Evolutionary conservation across 306 rosid species (phyloP).

Genomic region (Cercis canadensis): DNA sequence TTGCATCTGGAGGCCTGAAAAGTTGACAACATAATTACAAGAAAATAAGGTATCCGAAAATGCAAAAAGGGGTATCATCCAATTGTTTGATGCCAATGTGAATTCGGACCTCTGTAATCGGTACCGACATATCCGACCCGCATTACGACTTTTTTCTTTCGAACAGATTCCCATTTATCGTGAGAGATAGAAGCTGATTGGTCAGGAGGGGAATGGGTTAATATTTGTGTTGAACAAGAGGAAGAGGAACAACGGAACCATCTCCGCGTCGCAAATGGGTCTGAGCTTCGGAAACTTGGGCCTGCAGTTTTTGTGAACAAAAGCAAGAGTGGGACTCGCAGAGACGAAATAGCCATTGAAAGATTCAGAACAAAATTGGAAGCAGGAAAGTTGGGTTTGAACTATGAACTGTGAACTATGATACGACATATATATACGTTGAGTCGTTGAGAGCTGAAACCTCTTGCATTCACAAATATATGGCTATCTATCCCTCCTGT

Average conservation of each 20-base stretch:
- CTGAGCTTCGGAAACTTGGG: constrained; percentile 13
- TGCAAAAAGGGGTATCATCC: neutral
- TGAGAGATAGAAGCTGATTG: neutral
- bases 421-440: too few relatives aligned
- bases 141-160: constrained; percentile 84
- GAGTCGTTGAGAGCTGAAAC: too few relatives aligned
- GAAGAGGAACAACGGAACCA: constrained; percentile 14
- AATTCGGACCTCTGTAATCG: constrained; percentile 74
- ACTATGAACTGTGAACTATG: too few relatives aligned
- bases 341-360: constrained; percentile 52
- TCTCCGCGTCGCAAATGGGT: constrained; percentile 28
- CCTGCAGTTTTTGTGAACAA: constrained; percentile 41
- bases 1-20: constrained; percentile 87
- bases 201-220: constrained; percentile 5
- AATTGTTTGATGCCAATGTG: neutral
- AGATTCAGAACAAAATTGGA: too few relatives aligned
- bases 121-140: constrained; percentile 87
- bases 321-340: constrained; percentile 51
- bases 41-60: neutral
- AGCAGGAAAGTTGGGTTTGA: neutral
- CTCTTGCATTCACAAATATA: too few relatives aligned
- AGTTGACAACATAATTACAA: constrained; percentile 2
- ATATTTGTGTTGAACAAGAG: constrained; percentile 30
- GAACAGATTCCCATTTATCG: constrained; percentile 64
- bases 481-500: too few relatives aligned